Evolutionary conservation across 192 early-diverging fungal species (phyloP).

Genomic region (Gonapodya prolifera): DNA sequence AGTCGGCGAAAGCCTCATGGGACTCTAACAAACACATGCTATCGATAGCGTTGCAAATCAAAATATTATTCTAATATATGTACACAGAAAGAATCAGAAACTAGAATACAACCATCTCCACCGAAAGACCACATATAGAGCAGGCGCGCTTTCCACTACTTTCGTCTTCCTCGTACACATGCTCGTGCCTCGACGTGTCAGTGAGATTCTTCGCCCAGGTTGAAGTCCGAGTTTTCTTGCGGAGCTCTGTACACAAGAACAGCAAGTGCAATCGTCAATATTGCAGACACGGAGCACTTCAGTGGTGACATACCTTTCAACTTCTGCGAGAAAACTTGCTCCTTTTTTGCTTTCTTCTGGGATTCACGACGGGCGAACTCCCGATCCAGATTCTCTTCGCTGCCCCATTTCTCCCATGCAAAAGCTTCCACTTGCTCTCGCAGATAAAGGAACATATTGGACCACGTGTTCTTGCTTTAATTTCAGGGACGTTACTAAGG

Average conservation of each 20-base stretch:
- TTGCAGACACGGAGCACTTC: not conserved
- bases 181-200: constrained; percentile 53
- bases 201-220: constrained; percentile 44
- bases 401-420: constrained; percentile 88
- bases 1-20: not conserved
- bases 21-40: not conserved
- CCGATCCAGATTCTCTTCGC: constrained; percentile 66
- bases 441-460: constrained; percentile 92
- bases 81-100: no score
- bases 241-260: constrained; percentile 38
- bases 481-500: no score
- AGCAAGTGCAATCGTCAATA: not conserved
- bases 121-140: constrained; percentile 43
- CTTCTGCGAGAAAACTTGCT: constrained; percentile 69
- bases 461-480: constrained; percentile 75
- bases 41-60: not conserved
- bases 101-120: no score
- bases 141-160: constrained; percentile 45
- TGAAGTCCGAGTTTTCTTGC: constrained; percentile 65
- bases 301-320: constrained; percentile 34
- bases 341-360: constrained; percentile 70
- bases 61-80: not conserved
- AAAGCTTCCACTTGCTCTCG: constrained; percentile 80
- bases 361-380: constrained; percentile 71
- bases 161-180: constrained; percentile 48